Evolutionary conservation across 1,284 basidiomycete genomes (phyloP), one percentile per base, ranked within the genome.

Genomic region (Microbotryum violaceum): DNA sequence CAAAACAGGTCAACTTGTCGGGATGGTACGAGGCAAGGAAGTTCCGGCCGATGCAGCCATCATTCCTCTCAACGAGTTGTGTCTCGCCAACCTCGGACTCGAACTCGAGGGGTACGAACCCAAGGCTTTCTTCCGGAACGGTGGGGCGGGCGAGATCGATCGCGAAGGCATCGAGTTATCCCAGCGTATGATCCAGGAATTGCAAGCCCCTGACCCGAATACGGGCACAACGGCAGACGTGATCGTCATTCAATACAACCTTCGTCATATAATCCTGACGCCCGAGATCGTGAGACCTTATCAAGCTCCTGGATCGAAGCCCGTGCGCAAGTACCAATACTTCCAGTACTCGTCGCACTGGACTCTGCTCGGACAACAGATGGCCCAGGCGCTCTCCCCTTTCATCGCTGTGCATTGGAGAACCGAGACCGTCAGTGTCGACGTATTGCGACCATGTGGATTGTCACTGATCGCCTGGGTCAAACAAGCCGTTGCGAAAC

Each of bases 401-500:
- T 68, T 65, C 57, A 54, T 72, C 23, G 70, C 64, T 2, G 55
- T 72, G 0, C 72, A 73, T 61, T 73, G 72, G 72, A 57, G 72
- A 20, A 70, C 69, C 37, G 72, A 73, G 48, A 71, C 69, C 5
- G 59, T 73, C 31, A 51, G 51, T 1, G 57, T 67, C n/a, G 51
- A 52, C 10, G 56, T 57, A 16, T 57, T 73, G 23, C 45, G 46
- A 0, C 54, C 60, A 1, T 73, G 72, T 60, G 64, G 61, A 8
- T 29, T 47, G 8, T 50, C 62, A 1, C 60, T 73, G 33, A 44
- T 73, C 23, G 33, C 59, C 47, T 23, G 46, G 31, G 57, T 73
- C 3, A 45, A 46, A 0, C 49, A 57, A 3, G 48, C 70, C 42
- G 33, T 31, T 31, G 21, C 47, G 25, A 21, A 42, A 2, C 60